These are phyloP conservation scores for Oidiodendron maius DNA, from an alignment of 495 filamentous ascomycete species.

Conservation along the genomic window DNA sequence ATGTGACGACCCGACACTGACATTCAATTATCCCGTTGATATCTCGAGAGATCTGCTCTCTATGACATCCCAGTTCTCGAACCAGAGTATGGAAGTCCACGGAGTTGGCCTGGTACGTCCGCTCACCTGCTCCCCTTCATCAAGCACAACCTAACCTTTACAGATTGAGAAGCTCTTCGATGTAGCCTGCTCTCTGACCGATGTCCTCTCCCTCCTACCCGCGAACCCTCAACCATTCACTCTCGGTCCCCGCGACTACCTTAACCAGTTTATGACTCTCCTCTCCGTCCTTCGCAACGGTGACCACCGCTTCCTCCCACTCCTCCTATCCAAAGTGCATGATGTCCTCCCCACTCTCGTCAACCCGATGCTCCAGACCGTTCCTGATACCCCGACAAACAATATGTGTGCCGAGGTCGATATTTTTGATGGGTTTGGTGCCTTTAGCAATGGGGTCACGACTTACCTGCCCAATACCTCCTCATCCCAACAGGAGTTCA, in stretches of 20 bases:
- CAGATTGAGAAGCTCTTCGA: conserved; percentile 71
- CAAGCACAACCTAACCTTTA: neutral
- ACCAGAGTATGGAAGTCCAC: conserved; percentile 66
- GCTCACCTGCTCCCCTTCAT: neutral
- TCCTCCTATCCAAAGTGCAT: conserved; percentile 63
- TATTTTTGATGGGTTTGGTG: conserved; percentile 53
- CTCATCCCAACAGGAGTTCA: conserved; percentile 8
- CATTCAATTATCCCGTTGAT: conserved; percentile 64
- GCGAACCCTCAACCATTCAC: conserved; percentile 52
- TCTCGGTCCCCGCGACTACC: conserved; percentile 63
- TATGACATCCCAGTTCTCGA: conserved; percentile 57
- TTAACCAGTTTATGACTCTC: conserved; percentile 61
- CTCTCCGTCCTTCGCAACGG: conserved; percentile 65
- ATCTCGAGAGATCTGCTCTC: conserved; percentile 62
- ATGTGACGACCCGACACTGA: conserved; percentile 50
- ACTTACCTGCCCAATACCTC: conserved; percentile 6
- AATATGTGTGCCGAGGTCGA: conserved; percentile 39
- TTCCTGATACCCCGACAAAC: conserved; percentile 34
- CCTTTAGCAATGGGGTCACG: conserved; percentile 35
- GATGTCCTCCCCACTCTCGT: conserved; percentile 57
- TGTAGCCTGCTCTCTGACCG: conserved; percentile 64
- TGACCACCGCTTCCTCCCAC: conserved; percentile 61
- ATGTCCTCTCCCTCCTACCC: conserved; percentile 63
- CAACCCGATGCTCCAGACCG: conserved; percentile 47
- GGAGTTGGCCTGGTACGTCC: conserved; percentile 61